A percentile compares a stretch with the other conserved stretches of the same genome.
These are phyloP conservation scores for Neurospora sp. DNA, from an alignment of 495 filamentous ascomycete species.

Conservation along the genomic window DNA sequence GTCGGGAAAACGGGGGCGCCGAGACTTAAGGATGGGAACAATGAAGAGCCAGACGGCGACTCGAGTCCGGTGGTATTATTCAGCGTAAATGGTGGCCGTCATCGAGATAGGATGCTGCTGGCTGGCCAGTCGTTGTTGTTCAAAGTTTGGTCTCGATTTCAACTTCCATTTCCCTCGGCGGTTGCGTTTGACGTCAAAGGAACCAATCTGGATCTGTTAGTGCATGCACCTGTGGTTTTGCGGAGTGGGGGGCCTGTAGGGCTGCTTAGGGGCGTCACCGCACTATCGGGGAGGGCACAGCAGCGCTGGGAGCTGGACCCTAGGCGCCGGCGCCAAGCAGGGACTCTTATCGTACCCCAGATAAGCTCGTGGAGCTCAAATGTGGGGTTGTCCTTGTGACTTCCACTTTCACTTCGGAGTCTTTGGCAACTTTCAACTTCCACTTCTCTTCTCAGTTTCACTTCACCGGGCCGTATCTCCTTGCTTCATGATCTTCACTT, in stretches of 20 bases:
- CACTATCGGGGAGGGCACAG: not conserved
- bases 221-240: not conserved
- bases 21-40: not conserved
- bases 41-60: not conserved
- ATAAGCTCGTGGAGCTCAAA: not conserved
- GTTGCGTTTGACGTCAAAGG: not conserved
- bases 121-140: not conserved
- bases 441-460: not conserved
- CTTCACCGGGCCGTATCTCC: not conserved
- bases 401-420: no score
- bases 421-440: no score
- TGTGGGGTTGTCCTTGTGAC: no score
- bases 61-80: not conserved
- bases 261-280: not conserved
- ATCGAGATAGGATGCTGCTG: not conserved
- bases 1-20: not conserved
- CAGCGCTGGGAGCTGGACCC: not conserved
- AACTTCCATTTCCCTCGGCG: not conserved
- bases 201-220: not conserved
- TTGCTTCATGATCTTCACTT: not conserved
- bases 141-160: not conserved
- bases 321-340: not conserved
- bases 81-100: not conserved
- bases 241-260: not conserved
- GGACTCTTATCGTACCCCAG: not conserved